Evolutionary conservation across 257 asterid genomes (phyloP).

Genomic region (Nemophila menziesii): DNA sequence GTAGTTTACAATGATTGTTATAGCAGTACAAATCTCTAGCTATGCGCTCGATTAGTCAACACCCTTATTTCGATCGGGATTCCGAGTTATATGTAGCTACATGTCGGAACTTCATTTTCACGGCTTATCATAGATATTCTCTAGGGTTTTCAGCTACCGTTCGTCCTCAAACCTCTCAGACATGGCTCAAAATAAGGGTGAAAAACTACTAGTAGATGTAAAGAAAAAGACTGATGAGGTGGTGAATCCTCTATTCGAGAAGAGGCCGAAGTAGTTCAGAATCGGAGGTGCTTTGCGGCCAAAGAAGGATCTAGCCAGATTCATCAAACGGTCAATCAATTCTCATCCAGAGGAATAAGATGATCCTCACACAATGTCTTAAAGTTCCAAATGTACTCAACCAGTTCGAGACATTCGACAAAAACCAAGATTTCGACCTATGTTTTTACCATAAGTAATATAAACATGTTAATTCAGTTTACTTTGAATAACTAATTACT

Average conservation of each 20-base stretch:
- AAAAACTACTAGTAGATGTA: conserved; percentile 7
- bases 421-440: no score
- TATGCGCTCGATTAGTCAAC: no score
- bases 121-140: neutral
- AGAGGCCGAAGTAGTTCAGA: conserved; percentile 31
- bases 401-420: conserved; percentile 37
- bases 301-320: conserved; percentile 26
- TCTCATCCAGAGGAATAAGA: conserved; percentile 29
- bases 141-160: neutral
- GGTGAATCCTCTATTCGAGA: conserved; percentile 34
- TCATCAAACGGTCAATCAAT: conserved; percentile 25
- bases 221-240: conserved; percentile 22
- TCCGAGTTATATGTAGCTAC: no score
- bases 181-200: conserved; percentile 18
- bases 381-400: conserved; percentile 38
- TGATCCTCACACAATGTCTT: conserved; percentile 30
- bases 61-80: no score
- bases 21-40: no score
- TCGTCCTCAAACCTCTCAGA: neutral
- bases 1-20: no score
- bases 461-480: no score
- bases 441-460: no score
- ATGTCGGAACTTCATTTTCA: neutral
- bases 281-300: conserved; percentile 36
- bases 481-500: no score